Evolutionary conservation across 83 land plant genomes (phyloP).

Genomic region (Isoetes engelmannii): DNA sequence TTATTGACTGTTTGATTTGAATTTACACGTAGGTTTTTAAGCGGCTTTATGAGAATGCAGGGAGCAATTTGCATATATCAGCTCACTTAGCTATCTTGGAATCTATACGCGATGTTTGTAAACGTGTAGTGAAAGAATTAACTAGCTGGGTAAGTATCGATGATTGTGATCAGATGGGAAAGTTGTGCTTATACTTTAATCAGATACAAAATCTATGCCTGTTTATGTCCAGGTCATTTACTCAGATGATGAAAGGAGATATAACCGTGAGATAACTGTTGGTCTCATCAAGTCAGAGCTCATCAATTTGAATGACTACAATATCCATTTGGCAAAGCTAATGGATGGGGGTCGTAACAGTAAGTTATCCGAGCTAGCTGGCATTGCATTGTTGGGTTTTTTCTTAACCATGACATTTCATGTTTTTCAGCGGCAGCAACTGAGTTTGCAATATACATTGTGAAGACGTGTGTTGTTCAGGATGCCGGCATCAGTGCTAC

Average conservation of each 20-base stretch:
- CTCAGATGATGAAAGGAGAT: constrained; percentile 67
- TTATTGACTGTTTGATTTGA: neutral
- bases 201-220: neutral
- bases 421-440: constrained; percentile 70
- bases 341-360: constrained; percentile 94
- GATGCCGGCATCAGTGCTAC: constrained; percentile 61
- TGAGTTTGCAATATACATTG: constrained; percentile 75
- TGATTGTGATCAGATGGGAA: neutral
- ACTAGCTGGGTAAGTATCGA: constrained; percentile 78
- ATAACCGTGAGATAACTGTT: constrained; percentile 68
- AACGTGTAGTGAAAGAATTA: constrained; percentile 82
- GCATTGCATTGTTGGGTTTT: neutral
- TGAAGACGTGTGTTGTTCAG: constrained; percentile 61
- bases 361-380: constrained; percentile 29
- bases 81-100: constrained; percentile 69
- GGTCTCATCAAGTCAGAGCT: constrained; percentile 80
- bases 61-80: constrained; percentile 47
- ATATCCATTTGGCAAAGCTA: constrained; percentile 83
- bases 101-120: constrained; percentile 88
- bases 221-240: constrained; percentile 54
- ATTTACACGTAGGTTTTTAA: constrained; percentile 56
- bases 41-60: constrained; percentile 66
- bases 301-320: constrained; percentile 77
- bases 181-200: no score
- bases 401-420: neutral